Percentiles rank a stretch among this genome's conserved stretches.
These are phyloP conservation scores for Citrullus amarus DNA, from an alignment of 306 rosid genomes.

Conservation along the genomic window DNA sequence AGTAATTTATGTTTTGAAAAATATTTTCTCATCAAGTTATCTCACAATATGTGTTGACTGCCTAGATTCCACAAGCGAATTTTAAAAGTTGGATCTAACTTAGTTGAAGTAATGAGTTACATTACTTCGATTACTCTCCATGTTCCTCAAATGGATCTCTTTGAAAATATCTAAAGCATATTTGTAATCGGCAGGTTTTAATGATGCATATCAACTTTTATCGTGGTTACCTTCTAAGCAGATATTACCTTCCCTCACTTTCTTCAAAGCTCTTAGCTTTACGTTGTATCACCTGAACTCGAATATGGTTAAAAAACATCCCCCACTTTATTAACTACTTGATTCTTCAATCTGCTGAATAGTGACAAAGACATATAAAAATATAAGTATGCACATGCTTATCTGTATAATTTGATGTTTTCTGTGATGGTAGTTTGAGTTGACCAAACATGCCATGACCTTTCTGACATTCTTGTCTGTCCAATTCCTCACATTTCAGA, in stretches of 20 bases:
- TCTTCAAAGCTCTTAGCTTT: neutral
- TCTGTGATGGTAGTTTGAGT: neutral
- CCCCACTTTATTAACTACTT: neutral
- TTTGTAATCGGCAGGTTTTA: neutral
- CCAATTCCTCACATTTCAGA: constrained; percentile 24
- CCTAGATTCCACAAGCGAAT: neutral
- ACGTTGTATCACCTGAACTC: neutral
- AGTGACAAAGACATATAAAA: neutral
- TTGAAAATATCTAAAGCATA: neutral
- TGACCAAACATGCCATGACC: neutral
- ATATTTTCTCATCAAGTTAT: neutral
- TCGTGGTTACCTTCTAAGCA: neutral
- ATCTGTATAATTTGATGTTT: neutral
- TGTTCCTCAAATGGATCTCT: neutral
- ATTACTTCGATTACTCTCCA: neutral
- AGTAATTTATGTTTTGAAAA: neutral
- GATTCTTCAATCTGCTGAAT: neutral
- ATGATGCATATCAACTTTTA: neutral
- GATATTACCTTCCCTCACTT: neutral
- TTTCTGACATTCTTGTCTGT: neutral
- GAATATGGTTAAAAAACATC: neutral
- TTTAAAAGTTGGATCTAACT: neutral
- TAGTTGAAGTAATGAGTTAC: neutral
- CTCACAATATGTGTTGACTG: neutral
- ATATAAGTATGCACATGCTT: neutral